These are phyloP conservation scores for Neurospora sp. DNA, from an alignment of 2,329 filamentous ascomycete species.

Conservation along the genomic window DNA sequence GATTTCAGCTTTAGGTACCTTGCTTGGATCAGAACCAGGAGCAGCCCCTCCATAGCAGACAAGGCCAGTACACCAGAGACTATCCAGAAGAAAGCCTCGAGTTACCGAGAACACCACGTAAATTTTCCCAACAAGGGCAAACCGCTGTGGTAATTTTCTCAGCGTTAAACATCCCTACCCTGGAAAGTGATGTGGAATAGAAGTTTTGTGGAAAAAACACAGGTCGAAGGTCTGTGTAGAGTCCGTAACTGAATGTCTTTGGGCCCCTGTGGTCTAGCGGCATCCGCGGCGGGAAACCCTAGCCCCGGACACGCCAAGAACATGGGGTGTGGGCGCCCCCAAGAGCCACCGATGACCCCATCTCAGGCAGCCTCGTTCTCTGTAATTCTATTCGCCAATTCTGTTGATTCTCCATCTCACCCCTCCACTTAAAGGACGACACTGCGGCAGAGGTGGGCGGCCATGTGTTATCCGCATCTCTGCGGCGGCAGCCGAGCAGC, in stretches of 20 bases:
- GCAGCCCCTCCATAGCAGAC: neutral
- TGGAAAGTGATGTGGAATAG: neutral
- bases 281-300: neutral
- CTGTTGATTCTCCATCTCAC: neutral
- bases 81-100: neutral
- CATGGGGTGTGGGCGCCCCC: neutral
- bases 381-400: neutral
- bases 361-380: neutral
- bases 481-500: neutral
- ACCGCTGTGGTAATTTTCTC: neutral
- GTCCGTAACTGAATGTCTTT: neutral
- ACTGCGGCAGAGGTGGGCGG: neutral
- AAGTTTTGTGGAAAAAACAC: neutral
- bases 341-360: neutral
- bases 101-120: neutral
- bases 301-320: neutral
- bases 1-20: neutral
- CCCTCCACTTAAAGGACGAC: neutral
- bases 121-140: neutral
- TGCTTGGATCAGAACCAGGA: neutral
- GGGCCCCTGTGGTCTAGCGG: neutral
- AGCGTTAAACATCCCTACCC: neutral
- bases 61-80: neutral
- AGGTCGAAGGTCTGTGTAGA: neutral
- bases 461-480: neutral